A percentile compares a stretch with the other conserved stretches of the same genome.
Conservation (phyloP, 2,329 filamentous ascomycete species). For the Sporothrix variecibatus region DNA sequence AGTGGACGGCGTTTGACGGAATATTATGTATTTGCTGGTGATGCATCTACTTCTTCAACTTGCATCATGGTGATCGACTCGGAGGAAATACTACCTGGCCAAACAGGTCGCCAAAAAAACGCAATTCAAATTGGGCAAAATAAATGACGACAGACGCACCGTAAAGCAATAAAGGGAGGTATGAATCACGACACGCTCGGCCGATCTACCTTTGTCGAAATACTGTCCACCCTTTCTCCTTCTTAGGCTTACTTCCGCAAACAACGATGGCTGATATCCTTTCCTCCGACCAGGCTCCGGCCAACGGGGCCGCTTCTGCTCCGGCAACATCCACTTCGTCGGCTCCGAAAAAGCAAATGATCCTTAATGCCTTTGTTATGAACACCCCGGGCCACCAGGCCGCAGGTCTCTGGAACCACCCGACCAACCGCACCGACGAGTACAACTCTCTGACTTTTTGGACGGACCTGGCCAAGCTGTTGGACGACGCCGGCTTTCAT, state of each 20-base stretch:
- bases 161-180: background rate
- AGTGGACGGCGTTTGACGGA: background rate
- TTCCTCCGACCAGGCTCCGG: background rate
- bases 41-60: background rate
- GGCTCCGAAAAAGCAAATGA: constrained; percentile 39
- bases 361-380: constrained; percentile 47
- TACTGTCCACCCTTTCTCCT: background rate
- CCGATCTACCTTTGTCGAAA: background rate
- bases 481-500: constrained; percentile 29
- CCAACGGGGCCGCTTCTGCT: background rate
- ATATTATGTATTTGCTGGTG: background rate
- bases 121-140: background rate
- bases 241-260: background rate
- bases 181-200: background rate
- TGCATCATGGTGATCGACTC: background rate
- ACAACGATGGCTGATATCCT: background rate
- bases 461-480: constrained; percentile 27
- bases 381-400: constrained; percentile 29
- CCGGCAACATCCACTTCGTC: background rate
- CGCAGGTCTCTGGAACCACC: constrained; percentile 29
- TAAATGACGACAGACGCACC: background rate
- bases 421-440: constrained; percentile 27
- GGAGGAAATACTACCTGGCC: background rate
- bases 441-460: constrained; percentile 28
- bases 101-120: background rate